phyloP scores from a whole-genome alignment of 257 asterid species.

The Jaltomata sinuosa region DNA sequence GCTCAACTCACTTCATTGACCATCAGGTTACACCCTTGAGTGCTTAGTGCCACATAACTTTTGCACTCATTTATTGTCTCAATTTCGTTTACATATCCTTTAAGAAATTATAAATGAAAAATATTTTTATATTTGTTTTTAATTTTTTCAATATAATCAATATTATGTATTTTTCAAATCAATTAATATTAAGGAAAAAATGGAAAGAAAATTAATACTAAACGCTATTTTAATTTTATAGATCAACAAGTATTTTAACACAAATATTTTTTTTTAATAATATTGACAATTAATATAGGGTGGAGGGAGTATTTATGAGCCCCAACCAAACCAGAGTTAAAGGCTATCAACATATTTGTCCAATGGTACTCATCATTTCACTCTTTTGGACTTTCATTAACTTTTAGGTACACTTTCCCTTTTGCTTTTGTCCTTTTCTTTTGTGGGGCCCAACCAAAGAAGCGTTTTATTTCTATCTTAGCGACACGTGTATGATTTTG shows the following conservation, averaged over 20 bases:
- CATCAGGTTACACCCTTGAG: no score
- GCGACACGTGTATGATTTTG: neutral
- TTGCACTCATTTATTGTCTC: neutral
- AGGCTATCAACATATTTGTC: constrained; percentile 1
- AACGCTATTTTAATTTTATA: no score
- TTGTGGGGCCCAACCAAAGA: neutral
- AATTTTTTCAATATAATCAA: neutral
- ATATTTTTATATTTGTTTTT: neutral
- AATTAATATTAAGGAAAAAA: no score
- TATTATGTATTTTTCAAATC: no score
- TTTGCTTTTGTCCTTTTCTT: constrained; percentile 5
- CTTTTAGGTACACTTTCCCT: constrained; percentile 10
- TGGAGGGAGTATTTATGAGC: neutral
- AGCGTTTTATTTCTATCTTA: neutral
- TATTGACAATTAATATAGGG: no score
- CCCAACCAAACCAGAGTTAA: constrained; percentile 13
- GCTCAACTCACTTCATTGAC: no score
- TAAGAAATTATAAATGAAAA: no score
- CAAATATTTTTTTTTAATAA: no score
- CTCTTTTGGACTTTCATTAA: constrained; percentile 15
- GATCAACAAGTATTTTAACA: no score
- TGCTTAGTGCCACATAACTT: neutral
- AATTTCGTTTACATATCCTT: neutral
- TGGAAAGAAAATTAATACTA: no score
- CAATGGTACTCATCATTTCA: neutral